Conservation (phyloP, 1,284 basidiomycete species). For the Apiotrichum mycotoxinovorans region DNA sequence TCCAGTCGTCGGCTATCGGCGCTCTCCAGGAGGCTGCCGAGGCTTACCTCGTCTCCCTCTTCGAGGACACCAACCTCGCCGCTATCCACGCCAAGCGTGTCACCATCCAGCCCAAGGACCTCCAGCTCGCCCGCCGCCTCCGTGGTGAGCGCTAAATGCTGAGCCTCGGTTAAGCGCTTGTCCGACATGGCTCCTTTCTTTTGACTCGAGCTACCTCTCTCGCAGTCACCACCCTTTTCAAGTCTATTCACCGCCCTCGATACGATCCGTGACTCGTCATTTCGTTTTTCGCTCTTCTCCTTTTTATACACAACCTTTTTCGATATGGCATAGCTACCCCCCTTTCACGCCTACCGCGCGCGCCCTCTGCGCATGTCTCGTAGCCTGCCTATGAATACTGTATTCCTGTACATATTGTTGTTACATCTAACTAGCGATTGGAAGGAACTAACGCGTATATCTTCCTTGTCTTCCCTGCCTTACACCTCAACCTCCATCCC, state of each 20-base stretch:
- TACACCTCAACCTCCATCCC: constrained; percentile 1
- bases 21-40: constrained; percentile 74
- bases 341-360: background rate
- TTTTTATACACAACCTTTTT: constrained; percentile 2
- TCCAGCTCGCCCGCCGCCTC: constrained; percentile 61
- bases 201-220: background rate
- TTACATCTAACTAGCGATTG: background rate
- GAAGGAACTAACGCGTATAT: background rate
- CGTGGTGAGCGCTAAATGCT: constrained; percentile 54
- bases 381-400: background rate
- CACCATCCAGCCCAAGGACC: constrained; percentile 67
- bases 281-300: constrained; percentile 43
- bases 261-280: constrained; percentile 1
- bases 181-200: too few species aligned
- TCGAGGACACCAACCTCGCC: constrained; percentile 54
- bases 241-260: constrained; percentile 1
- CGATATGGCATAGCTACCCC: constrained; percentile 8
- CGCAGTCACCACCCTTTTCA: background rate
- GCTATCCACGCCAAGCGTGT: constrained; percentile 57
- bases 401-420: background rate
- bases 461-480: background rate
- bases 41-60: constrained; percentile 55
- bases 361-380: background rate
- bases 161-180: background rate
- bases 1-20: constrained; percentile 68